Percentiles rank a stretch among this genome's conserved stretches.
Evolutionary conservation across 2,329 filamentous ascomycete species (phyloP).

Genomic region (Coniella vitis): DNA sequence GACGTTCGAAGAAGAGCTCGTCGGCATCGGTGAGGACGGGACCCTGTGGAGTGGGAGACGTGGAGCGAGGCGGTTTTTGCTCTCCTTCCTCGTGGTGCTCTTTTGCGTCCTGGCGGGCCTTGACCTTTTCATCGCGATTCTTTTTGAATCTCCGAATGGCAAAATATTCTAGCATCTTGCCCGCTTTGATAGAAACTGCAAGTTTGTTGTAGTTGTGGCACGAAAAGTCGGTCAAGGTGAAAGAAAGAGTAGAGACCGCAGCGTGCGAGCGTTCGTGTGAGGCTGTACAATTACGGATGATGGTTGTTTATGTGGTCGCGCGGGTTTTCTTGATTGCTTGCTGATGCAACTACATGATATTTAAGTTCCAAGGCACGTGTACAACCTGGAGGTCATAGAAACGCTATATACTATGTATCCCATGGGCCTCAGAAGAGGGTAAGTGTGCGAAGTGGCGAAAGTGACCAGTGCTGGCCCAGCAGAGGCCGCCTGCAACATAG

Average conservation of each 20-base stretch:
- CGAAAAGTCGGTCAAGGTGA: neutral
- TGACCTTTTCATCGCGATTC: constrained; percentile 20
- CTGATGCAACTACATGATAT: constrained; percentile 3
- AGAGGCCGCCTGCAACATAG: constrained; percentile 11
- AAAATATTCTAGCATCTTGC: constrained; percentile 56
- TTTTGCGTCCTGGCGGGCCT: constrained; percentile 39
- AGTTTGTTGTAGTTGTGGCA: neutral
- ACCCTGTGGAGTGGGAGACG: constrained; percentile 16
- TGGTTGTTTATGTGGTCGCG: neutral
- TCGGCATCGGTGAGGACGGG: constrained; percentile 50
- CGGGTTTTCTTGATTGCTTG: neutral
- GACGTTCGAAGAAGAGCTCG: constrained; percentile 49
- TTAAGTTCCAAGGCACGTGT: neutral
- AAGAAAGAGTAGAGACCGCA: no score
- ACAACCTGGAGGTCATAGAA: no score
- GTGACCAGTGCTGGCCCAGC: constrained; percentile 5
- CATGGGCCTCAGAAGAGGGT: no score
- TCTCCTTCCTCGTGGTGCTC: constrained; percentile 17
- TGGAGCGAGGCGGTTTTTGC: neutral
- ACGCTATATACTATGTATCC: no score
- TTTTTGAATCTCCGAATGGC: constrained; percentile 58
- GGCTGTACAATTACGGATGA: no score
- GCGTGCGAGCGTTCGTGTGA: no score
- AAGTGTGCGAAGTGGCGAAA: constrained; percentile 8
- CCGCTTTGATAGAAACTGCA: neutral